Base-by-base conservation (phyloP, 2,329 filamentous ascomycete genomes). In the Colletotrichum musae region DNA sequence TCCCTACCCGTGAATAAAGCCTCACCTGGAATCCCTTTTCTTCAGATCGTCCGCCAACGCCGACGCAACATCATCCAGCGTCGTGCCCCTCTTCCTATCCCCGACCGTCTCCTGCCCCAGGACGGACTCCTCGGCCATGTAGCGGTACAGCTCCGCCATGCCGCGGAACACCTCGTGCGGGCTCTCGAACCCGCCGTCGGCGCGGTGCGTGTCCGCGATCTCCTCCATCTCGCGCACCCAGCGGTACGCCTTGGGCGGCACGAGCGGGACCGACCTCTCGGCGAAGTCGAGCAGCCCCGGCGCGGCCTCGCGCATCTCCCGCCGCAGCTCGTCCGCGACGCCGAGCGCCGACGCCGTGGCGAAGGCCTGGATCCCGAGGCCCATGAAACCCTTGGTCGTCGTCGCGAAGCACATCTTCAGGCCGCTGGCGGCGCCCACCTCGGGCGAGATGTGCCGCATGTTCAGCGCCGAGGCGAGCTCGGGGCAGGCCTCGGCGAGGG, bases 211-310 rank as follows among this genome's bases (percentile, higher is more conserved):
- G 63, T 85, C 81, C 2, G 87, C 88, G 75, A 95, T 94, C 83
- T 94, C 89, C 73, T 90, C 86, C 92, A 95, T 94, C 82, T 94
- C 92, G 32, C 85, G 83, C 0, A 93, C 90, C 92, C 92, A 95
- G 7, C 93, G 84, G 77, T 94, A 94, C n/a, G 93, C 92, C 80
- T 94, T 95, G 5, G 89, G 88, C 24, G 91, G 85, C 86, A 94
- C 92, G 16, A 79, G 81, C 2, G 86, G 81, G 6, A 93, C 80
- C 2, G 85, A 81, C 36, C 76, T 81, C 73, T 88, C 85, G 0
- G 84, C 88, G 54, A 80, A 76, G 24, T 80, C 77, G 13, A 83
- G 82, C 39, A 83, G 79, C 1, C 75, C 77, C 0, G 91, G 89
- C 58, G 83, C 81, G 65, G 85, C 81, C 10, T 80, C 78, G 6